Evolutionary conservation across 2,329 filamentous ascomycete genomes (phyloP).

Genomic region (Ceratocystis destructans): DNA sequence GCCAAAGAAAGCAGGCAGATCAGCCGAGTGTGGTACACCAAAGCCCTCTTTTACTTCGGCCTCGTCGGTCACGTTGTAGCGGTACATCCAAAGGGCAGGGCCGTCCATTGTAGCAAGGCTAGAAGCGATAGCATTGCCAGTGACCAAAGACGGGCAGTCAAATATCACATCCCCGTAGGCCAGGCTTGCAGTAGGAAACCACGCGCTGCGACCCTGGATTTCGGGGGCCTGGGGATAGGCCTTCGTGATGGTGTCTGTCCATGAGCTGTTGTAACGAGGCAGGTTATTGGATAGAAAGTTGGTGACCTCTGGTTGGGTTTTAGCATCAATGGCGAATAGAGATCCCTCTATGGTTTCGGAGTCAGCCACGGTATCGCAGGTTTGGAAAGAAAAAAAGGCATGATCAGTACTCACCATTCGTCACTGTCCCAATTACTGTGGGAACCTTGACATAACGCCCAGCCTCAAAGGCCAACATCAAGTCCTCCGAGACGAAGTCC

Average conservation of each 20-base stretch:
- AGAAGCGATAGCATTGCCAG: constrained; percentile 24
- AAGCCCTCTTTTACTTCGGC: constrained; percentile 27
- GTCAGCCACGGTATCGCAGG: background rate
- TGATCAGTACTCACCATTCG: constrained; percentile 28
- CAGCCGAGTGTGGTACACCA: constrained; percentile 37
- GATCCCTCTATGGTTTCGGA: constrained; percentile 31
- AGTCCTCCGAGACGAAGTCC: constrained; percentile 31
- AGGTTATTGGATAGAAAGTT: constrained; percentile 36
- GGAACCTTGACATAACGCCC: constrained; percentile 34
- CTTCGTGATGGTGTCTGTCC: constrained; percentile 27
- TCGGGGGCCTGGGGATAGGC: constrained; percentile 29
- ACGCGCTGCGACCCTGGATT: constrained; percentile 30
- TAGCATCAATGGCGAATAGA: constrained; percentile 31
- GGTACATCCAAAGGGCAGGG: constrained; percentile 33
- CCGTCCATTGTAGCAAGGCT: constrained; percentile 18
- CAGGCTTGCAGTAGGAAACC: constrained; percentile 31
- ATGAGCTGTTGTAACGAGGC: constrained; percentile 29
- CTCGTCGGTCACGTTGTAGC: constrained; percentile 35
- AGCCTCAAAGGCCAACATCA: constrained; percentile 29
- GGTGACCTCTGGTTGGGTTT: constrained; percentile 26
- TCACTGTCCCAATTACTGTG: constrained; percentile 32
- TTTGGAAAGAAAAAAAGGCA: background rate
- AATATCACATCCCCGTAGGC: constrained; percentile 36
- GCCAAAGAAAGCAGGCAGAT: constrained; percentile 37
- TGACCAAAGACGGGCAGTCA: constrained; percentile 30